Percentiles rank a stretch among this genome's conserved stretches.
These are phyloP conservation scores for Tetrastigma voinierianum DNA, from an alignment of 164 flowering plant species.

Conservation along the genomic window DNA sequence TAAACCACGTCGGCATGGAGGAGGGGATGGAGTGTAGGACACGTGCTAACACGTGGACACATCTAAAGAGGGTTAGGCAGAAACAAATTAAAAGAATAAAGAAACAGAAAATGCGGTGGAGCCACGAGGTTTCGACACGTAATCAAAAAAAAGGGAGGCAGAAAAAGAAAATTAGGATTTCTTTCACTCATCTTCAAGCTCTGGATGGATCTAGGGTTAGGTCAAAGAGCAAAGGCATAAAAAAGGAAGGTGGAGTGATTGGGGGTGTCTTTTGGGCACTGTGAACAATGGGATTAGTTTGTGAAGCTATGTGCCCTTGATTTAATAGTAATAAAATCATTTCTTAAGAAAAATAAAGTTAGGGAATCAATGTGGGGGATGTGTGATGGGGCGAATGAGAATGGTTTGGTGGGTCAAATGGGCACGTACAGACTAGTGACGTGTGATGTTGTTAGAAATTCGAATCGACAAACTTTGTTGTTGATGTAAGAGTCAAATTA, in stretches of 20 bases:
- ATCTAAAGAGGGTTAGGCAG: constrained; percentile 13
- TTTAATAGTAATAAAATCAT: background rate
- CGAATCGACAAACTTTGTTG: too few relatives aligned
- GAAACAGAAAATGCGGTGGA: constrained; percentile 3
- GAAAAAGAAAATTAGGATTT: constrained; percentile 12
- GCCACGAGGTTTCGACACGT: constrained; percentile 17
- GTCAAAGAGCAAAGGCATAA: background rate
- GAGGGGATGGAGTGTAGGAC: background rate
- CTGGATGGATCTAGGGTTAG: constrained; percentile 1
- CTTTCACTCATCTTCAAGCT: constrained; percentile 29
- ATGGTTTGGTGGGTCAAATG: constrained; percentile 21
- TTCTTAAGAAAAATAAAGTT: too few relatives aligned
- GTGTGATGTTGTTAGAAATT: too few relatives aligned
- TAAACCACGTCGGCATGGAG: constrained; percentile 18
- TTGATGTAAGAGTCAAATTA: too few relatives aligned
- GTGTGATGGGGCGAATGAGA: background rate
- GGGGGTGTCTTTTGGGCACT: constrained; percentile 2
- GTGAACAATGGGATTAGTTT: constrained; percentile 14
- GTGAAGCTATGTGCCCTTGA: too few relatives aligned
- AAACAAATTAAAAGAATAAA: constrained; percentile 5
- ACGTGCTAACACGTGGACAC: constrained; percentile 24
- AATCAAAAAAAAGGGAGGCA: constrained; percentile 3
- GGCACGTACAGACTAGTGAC: constrained; percentile 14
- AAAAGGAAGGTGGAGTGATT: background rate
- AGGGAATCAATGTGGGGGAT: background rate